Evolutionary conservation across 1,284 basidiomycete genomes (phyloP), one percentile per base, ranked within the genome.

Genomic region (Ganoderma lingzhi): DNA sequence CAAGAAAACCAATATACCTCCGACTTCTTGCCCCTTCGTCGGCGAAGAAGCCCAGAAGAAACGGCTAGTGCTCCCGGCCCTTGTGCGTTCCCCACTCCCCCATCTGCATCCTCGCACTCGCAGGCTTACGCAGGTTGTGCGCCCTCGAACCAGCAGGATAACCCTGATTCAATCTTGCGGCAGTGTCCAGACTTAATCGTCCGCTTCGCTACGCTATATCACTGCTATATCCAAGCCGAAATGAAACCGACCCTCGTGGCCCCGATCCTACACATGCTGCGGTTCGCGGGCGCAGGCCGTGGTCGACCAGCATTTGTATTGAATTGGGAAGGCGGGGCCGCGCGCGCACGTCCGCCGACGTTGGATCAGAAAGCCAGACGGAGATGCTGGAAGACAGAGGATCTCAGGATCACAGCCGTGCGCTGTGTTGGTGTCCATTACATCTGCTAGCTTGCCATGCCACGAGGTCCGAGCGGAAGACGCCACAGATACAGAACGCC

Each of bases 321-420:
- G 23, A 51, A 51, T 28, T 51, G 48, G 48, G 48, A 51, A 51
- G 48, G 48, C 48, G n/a, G 23, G 19, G 19, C 10, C 9, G 23
- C 23, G 23, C 30, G 30, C 8, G 14, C 15, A 35, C 17, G 53
- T 55, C 28, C 28, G 17, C 19, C 0, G 59, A 17, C 30, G 63
- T 32, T 35, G 39, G 51, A 64, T 64, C 63, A 56, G 63, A 64
- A 64, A 45, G 63, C 56, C 63, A 64, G 62, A 55, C 55, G 39
- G 63, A 64, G 63, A 64, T 56, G 63, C 37, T 28, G 15, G 51
- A 44, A 64, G 45, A 37, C 9, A 37, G 42, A 44, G 62, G 48
- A 19, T n/a, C 45, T 23, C 35, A 41, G 44, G 48, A 19, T n/a
- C 45, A 48, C 35, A 41, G 44, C 32, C 62, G 45, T 45, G 48